Evolutionary conservation across 1,139 yeast genomes (phyloP).

Genomic region (Petasospora fabianii): DNA sequence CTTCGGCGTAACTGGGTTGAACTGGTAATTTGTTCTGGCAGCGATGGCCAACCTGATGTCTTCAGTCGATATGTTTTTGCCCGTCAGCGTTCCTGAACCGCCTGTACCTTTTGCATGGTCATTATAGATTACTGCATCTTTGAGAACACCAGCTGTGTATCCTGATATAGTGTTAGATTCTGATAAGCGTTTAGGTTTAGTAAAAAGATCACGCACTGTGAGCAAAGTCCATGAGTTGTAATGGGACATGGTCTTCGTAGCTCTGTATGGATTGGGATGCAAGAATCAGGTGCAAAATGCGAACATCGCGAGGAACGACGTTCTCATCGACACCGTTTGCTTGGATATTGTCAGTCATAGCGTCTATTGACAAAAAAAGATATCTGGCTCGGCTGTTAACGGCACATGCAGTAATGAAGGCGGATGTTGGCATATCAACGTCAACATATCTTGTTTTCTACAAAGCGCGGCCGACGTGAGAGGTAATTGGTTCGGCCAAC

Average conservation of each 20-base stretch:
- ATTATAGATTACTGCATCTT: slow-evolving; percentile 83
- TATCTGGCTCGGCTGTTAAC: no score
- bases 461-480: not conserved
- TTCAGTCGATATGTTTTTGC: slow-evolving; percentile 63
- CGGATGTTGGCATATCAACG: no score
- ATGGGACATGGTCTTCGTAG: slow-evolving; percentile 92
- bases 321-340: slow-evolving; percentile 15
- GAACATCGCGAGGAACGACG: slow-evolving; percentile 80
- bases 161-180: slow-evolving; percentile 32
- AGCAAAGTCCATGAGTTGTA: slow-evolving; percentile 95
- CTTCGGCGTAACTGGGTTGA: slow-evolving; percentile 88
- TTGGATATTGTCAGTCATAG: slow-evolving; percentile 5
- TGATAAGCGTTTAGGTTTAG: not conserved
- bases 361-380: not conserved
- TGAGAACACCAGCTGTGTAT: slow-evolving; percentile 80
- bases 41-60: slow-evolving; percentile 91
- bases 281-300: slow-evolving; percentile 81
- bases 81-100: slow-evolving; percentile 35
- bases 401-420: no score
- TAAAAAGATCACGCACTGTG: slow-evolving; percentile 41
- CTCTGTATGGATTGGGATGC: slow-evolving; percentile 92
- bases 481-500: no score
- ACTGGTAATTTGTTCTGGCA: slow-evolving; percentile 89
- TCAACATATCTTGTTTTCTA: not conserved
- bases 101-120: slow-evolving; percentile 63